phyloP scores from a whole-genome alignment of 805 yeast genomes.

The Starmerella potacharoeniae region DNA sequence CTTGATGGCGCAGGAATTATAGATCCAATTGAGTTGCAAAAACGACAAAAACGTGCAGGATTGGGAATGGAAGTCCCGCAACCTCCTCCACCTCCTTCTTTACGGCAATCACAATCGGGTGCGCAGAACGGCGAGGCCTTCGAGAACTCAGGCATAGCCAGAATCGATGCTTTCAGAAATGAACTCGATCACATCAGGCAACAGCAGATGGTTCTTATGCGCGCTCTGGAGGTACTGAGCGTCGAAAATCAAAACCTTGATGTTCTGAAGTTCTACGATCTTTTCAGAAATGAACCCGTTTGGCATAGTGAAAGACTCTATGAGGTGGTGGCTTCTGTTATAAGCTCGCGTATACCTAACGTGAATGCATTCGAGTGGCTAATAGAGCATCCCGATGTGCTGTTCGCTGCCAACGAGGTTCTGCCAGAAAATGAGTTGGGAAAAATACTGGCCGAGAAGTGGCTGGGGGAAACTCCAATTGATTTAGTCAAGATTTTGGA shows the following conservation, averaged over 20 bases:
- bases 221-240: background rate
- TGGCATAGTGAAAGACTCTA: background rate
- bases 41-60: constrained; percentile 37
- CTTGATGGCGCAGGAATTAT: constrained; percentile 56
- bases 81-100: background rate
- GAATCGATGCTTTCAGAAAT: background rate
- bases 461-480: background rate
- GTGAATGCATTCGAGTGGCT: background rate
- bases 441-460: background rate
- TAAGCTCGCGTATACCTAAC: background rate
- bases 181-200: background rate
- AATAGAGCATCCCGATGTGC: background rate
- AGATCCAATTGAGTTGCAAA: constrained; percentile 63
- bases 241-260: background rate
- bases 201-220: background rate
- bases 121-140: background rate
- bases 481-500: background rate
- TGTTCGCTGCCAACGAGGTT: background rate
- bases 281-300: background rate
- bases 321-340: background rate
- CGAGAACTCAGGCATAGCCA: background rate
- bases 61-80: constrained; percentile 1
- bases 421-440: background rate
- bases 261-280: background rate
- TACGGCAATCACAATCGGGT: background rate